Base-by-base conservation (phyloP, 1,139 yeast genomes). In the Hemisphaericaspora subhashii region DNA sequence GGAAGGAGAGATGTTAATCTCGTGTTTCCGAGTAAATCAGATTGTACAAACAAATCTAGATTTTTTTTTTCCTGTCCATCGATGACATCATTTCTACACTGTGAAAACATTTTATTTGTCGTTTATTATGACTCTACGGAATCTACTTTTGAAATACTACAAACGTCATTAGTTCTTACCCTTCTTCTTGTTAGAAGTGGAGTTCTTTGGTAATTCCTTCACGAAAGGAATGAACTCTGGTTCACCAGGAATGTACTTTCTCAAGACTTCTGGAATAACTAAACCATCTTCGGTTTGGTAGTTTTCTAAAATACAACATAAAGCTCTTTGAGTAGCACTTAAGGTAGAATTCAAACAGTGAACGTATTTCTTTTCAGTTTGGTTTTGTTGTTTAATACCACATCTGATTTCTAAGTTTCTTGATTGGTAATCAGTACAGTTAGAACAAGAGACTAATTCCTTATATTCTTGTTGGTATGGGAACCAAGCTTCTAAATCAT, bases 401-500 rank as follows among this genome's bases (percentile, higher is more conserved):
- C 97, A 92, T 79, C 98, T 86, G 60, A 92, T 92, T 73, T 92
- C 98, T 62, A 94, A 77, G 77, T 90, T 90, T 76, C 99, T 86
- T 35, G 98, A 86, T 74, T 92, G 99, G 72, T 92, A 92, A 71
- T 92, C 99, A 43, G 98, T 94, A 80, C 99, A 92, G 79, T 92
- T 92, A 45, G 98, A 90, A 74, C 98, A 92, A 18, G 97, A 88
- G 44, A 94, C 98, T 57, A 92, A 81, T 74, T 92, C 99, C 74
- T 94, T 94, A 74, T 87, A 94, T 70, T 94, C 98, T 66, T 89
- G 79, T 77, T 92, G 98, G 86, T 77, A 92, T 60, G 99, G 99
- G 95, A 92, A 94, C 99, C 99, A 92, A 35, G 99, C 99, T 75
- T 92, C 99, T 62, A 92, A 78, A 71, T 92, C 99, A 74, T 84